phyloP scores from a whole-genome alignment of 1,284 basidiomycete genomes.

The Trichosporon asahii region DNA sequence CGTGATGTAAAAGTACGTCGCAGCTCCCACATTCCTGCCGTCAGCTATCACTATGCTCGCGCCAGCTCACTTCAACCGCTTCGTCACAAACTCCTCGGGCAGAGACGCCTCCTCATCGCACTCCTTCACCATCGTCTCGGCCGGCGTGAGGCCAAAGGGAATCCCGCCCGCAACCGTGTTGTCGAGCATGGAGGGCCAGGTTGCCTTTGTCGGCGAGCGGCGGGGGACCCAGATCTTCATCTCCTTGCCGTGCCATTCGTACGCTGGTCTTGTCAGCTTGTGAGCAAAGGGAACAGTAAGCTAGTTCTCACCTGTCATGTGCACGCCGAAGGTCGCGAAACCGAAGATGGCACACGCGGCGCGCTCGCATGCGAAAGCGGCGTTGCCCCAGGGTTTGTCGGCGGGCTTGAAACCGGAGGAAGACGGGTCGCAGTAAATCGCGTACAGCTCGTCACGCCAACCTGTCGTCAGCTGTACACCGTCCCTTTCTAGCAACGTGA shows the following conservation, averaged over 20 bases:
- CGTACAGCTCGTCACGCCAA: slow-evolving; percentile 81
- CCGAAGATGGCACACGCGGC: slow-evolving; percentile 78
- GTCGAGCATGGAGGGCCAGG: slow-evolving; percentile 56
- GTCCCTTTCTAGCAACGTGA: too few relatives aligned
- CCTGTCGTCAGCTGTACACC: slow-evolving; percentile 49
- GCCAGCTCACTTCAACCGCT: slow-evolving; percentile 57
- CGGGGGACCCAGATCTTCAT: slow-evolving; percentile 82
- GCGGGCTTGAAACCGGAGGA: slow-evolving; percentile 51
- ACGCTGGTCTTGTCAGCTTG: slow-evolving; percentile 29
- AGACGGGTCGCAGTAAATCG: slow-evolving; percentile 67
- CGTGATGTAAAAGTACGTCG: slow-evolving; percentile 61
- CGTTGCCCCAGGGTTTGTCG: slow-evolving; percentile 55
- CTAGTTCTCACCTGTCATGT: slow-evolving; percentile 41
- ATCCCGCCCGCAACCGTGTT: slow-evolving; percentile 57
- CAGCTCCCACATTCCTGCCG: slow-evolving; percentile 35
- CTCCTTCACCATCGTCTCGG: slow-evolving; percentile 83
- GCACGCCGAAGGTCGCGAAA: slow-evolving; percentile 69
- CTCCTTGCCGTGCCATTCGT: slow-evolving; percentile 45
- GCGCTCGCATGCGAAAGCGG: slow-evolving; percentile 83
- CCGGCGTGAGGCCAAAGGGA: slow-evolving; percentile 65
- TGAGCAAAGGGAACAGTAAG: neutral
- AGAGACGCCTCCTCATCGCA: slow-evolving; percentile 88
- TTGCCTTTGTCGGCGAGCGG: slow-evolving; percentile 79
- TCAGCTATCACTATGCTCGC: neutral
- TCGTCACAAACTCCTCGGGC: slow-evolving; percentile 60